Conservation (phyloP, 495 filamentous ascomycete genomes). For the Penicillium egyptiacum region DNA sequence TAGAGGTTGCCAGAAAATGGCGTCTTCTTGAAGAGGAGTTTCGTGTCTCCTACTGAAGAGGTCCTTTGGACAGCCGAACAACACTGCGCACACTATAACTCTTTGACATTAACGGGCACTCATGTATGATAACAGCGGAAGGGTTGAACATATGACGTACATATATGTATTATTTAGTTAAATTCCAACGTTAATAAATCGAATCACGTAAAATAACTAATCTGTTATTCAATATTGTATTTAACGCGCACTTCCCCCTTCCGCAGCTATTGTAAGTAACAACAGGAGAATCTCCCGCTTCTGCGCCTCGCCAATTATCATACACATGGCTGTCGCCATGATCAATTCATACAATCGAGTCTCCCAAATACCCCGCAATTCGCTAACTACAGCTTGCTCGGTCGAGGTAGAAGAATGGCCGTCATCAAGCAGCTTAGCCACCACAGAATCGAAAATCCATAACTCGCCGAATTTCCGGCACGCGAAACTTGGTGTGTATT, state of each 20-base stretch:
- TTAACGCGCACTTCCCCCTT: no score
- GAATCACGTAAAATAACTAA: not conserved
- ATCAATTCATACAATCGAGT: conserved; percentile 15
- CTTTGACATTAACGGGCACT: not conserved
- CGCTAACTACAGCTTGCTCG: not conserved
- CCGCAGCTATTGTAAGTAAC: not conserved
- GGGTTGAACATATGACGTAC: not conserved
- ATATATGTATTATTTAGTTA: not conserved
- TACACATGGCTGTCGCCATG: conserved; percentile 21
- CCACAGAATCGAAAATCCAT: conserved; percentile 14
- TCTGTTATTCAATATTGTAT: no score
- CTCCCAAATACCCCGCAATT: not conserved
- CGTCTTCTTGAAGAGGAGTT: conserved; percentile 15
- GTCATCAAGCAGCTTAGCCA: conserved; percentile 12
- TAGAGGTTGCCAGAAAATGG: conserved; percentile 26
- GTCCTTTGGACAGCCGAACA: not conserved
- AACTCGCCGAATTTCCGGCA: conserved; percentile 13
- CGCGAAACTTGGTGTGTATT: conserved; percentile 10
- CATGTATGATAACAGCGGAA: not conserved
- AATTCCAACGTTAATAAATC: not conserved
- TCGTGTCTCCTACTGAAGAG: not conserved
- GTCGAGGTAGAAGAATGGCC: not conserved
- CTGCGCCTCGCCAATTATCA: conserved; percentile 24
- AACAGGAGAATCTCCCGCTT: conserved; percentile 14
- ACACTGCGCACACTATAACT: not conserved